These are phyloP conservation scores for Erysimum pusillum DNA, from an alignment of 441 rosid species.

Conservation along the genomic window DNA sequence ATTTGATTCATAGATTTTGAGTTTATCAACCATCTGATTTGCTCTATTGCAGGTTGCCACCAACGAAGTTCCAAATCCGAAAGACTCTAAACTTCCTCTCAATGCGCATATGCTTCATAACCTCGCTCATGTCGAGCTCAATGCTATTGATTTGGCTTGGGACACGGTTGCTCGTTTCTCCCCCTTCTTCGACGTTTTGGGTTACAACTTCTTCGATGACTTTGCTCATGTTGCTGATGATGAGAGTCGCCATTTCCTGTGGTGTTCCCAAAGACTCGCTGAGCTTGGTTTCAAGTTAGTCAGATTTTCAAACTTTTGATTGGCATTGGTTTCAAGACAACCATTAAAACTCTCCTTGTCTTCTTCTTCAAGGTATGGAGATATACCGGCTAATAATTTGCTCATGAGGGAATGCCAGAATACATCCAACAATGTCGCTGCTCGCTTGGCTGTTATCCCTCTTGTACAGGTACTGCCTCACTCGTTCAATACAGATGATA, in stretches of 20 bases:
- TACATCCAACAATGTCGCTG: conserved; percentile 81
- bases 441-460: conserved; percentile 87
- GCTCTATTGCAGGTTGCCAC: conserved; percentile 69
- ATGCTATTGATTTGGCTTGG: conserved; percentile 98
- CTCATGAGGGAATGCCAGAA: conserved; percentile 91
- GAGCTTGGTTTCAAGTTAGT: conserved; percentile 89
- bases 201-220: conserved; percentile 79
- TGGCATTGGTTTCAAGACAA: conserved; percentile 1
- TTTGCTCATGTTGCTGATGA: conserved; percentile 97
- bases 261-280: conserved; percentile 92
- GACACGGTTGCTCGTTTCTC: conserved; percentile 93
- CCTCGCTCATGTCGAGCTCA: conserved; percentile 92
- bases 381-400: conserved; percentile 92
- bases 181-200: conserved; percentile 65
- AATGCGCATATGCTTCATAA: conserved; percentile 92
- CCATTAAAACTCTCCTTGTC: not conserved
- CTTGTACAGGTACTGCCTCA: conserved; percentile 73
- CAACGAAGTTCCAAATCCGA: conserved; percentile 75
- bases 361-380: conserved; percentile 71
- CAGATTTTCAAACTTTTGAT: conserved; percentile 14
- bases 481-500: not conserved
- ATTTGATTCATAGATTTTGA: not conserved
- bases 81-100: conserved; percentile 77
- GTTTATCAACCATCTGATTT: not conserved
- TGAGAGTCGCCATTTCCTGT: conserved; percentile 93